Base-by-base conservation (phyloP, 441 rosid genomes). In the Adansonia grandidieri region DNA sequence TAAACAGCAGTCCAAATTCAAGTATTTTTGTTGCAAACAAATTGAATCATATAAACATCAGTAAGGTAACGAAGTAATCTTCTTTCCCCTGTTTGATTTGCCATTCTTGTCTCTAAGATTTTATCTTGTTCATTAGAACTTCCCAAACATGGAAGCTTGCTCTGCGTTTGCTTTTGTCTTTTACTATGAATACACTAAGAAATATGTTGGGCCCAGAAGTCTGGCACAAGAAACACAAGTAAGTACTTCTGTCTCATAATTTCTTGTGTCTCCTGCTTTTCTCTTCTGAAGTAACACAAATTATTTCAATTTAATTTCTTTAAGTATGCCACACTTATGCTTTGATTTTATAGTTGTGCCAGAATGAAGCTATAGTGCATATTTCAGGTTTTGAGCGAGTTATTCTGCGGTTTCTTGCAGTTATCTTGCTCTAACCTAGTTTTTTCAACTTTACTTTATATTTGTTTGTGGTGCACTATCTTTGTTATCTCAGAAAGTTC, bases 171-270 rank as follows among this genome's bases (percentile, higher is more conserved):
- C 86, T 20, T 90, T 79, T 81, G 88, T 90, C 82, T 88, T 94
- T 73, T 81, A 80, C 45, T 79, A 84, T 40, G 89, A 88, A 78
- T 78, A 84, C 82, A 69, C 84, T 72, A 84, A 79, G 88, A 87
- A 87, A 75, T 80, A 80, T 77, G 80, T 75, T 77, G 89, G 89
- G 74, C 81, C 82, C 82, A 88, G 74, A 83, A 80, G 78, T 82
- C 78, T 96, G 83, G 86, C 90, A 40, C 90, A 81, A 68, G 91
- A 87, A 87, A 94, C 94, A 40, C 98, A 96, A 85, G 99, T 92
- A 88, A 63, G 89, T 84, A 58, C 70, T 24, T 81, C 84, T 88
- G 56, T 51, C 53, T 63, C 67, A 15, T 63, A 2, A 17, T 75
- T 40, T 71, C 51, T 4, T 65, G 14, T 61, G 51, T 57, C 32